These are phyloP conservation scores for Boletellus deceptivus DNA, from an alignment of 1,284 basidiomycete genomes.

Conservation along the genomic window DNA sequence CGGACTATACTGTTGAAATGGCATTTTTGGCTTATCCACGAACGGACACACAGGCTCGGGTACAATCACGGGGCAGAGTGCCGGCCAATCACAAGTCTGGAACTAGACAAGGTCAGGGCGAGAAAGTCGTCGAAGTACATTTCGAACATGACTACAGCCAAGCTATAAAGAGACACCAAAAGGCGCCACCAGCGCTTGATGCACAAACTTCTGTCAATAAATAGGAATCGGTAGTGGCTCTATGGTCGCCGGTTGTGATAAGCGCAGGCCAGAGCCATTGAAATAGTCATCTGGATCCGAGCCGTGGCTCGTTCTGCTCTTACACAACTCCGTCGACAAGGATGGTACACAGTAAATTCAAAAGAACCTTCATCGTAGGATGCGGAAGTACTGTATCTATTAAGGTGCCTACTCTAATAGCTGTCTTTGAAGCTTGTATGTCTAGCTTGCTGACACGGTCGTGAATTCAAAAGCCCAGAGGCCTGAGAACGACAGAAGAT, in stretches of 20 bases:
- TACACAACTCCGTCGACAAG: background rate
- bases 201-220: too few relatives aligned
- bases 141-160: too few relatives aligned
- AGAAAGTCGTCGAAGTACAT: slow-evolving; percentile 44
- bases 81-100: slow-evolving; percentile 53
- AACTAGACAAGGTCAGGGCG: slow-evolving; percentile 75
- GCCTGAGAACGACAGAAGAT: slow-evolving; percentile 26
- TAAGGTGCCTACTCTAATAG: slow-evolving; percentile 11
- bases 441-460: background rate
- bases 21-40: too few relatives aligned
- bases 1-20: background rate
- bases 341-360: slow-evolving; percentile 15
- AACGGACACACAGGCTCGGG: slow-evolving; percentile 50
- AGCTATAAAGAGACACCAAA: too few relatives aligned
- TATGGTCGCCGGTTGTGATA: too few relatives aligned
- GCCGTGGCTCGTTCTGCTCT: background rate
- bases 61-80: slow-evolving; percentile 77
- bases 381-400: slow-evolving; percentile 29
- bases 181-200: too few relatives aligned
- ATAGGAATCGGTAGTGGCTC: too few relatives aligned
- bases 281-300: too few relatives aligned
- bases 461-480: slow-evolving; percentile 18
- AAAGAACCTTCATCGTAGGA: slow-evolving; percentile 24
- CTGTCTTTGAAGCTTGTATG: background rate
- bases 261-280: too few relatives aligned